Evolutionary conservation across 2,329 filamentous ascomycete species (phyloP).

Genomic region (Cadophora sp.): DNA sequence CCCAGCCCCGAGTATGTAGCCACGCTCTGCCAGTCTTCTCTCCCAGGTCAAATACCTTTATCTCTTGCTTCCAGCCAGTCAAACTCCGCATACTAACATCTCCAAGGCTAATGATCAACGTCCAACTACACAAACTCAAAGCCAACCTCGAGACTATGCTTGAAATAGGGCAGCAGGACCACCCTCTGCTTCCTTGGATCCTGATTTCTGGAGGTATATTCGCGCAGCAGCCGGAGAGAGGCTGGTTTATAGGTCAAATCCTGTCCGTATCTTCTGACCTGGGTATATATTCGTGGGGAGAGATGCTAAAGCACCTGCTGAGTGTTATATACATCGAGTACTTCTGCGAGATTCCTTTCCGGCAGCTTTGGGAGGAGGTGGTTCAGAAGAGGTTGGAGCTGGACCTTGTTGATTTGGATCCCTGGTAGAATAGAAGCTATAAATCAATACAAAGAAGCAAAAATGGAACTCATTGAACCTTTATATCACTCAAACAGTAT

Average conservation of each 20-base stretch:
- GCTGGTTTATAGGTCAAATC: constrained; percentile 23
- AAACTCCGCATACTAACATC: background rate
- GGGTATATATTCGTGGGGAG: constrained; percentile 15
- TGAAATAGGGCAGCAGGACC: background rate
- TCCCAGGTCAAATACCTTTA: background rate
- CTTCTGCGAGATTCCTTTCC: constrained; percentile 20
- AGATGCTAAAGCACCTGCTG: constrained; percentile 7
- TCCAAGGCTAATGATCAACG: constrained; percentile 19
- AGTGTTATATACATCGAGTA: constrained; percentile 20
- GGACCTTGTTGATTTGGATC: constrained; percentile 15
- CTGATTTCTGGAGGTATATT: constrained; percentile 12
- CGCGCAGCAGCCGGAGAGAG: constrained; percentile 5
- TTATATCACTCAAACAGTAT: too few species aligned
- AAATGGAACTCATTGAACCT: too few species aligned
- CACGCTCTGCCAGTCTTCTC: background rate
- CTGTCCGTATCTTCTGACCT: constrained; percentile 1
- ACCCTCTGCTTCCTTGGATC: constrained; percentile 16
- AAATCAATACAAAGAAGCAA: too few species aligned
- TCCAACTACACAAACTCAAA: constrained; percentile 24
- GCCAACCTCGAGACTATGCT: constrained; percentile 10
- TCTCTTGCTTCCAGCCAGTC: background rate
- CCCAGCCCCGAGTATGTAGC: constrained; percentile 17
- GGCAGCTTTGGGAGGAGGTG: constrained; percentile 16
- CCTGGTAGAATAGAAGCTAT: background rate
- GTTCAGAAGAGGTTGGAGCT: constrained; percentile 13